Evolutionary conservation across 2,329 filamentous ascomycete genomes (phyloP), one percentile per base, ranked within the genome.

Genomic region (Xenosphaeropsis pyriputrescens): DNA sequence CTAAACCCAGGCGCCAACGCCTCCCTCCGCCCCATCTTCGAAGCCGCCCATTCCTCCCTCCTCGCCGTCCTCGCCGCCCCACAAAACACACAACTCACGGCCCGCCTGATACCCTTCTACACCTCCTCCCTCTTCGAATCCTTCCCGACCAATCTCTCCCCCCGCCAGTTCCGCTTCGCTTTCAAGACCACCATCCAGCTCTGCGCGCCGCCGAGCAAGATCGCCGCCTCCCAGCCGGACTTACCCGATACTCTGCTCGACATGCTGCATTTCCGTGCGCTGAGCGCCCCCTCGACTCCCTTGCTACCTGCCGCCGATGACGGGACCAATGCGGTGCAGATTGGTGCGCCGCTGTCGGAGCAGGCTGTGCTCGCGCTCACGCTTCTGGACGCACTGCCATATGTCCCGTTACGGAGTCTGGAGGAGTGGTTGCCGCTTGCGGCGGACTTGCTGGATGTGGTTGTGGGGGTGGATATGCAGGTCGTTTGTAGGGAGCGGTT

Each of bases 41-140:
- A 85, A 58, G 76, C 79, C 5, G 79, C 78, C 1, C 79, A 85
- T 52, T 78, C 74, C 43, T 67, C 80, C 18, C 74, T 76, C 54
- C 64, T 85, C 9, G 69, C 79, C 3, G 71, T 80, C n/a, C 70
- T 84, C 22, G 75, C 76, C 0, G 69, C 75, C 8, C 75, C 78
- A 1, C 68, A 72, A 42, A 79, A 75, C 40, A 68, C 71, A 2
- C 65, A 69, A 15, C 53, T 81, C 5, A 70, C 76, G 9, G 63
- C 68, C 3, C 71, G 68, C 45, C 67, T 80, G 44, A 58, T 83
- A 1, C 76, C 78, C 0, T 76, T 76, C 50, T 84, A 85, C 49
- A 69, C 81, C 15, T 71, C 80, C 43, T 72, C 72, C 2, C 62
- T 83, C 0, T 81, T 83, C 54, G 62, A 62, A 16, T 72, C 77